Percentiles rank a stretch among this genome's conserved stretches.
Evolutionary conservation across 1,139 yeast species (phyloP).

Genomic region (Blastobotrys arbuscula): DNA sequence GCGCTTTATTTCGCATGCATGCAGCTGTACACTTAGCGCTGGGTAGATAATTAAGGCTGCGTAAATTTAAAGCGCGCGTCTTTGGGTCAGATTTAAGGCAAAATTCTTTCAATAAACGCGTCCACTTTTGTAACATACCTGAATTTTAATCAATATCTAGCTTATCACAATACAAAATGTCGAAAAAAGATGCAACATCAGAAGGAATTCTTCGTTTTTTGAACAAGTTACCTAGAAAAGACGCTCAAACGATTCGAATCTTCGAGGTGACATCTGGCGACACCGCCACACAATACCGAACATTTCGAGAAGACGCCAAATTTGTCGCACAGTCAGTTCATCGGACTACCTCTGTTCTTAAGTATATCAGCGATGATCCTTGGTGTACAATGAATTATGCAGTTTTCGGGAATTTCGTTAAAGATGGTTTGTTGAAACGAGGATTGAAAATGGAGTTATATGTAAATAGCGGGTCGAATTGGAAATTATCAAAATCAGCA

Average conservation of each 20-base stretch:
- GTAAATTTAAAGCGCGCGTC: too few relatives aligned
- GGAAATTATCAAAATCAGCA: slow-evolving; percentile 59
- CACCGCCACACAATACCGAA: slow-evolving; percentile 11
- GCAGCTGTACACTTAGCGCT: too few relatives aligned
- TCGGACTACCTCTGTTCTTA: slow-evolving; percentile 75
- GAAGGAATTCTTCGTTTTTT: slow-evolving; percentile 7
- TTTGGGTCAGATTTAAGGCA: too few relatives aligned
- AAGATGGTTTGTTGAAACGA: slow-evolving; percentile 59
- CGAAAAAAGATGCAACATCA: slow-evolving; percentile 5
- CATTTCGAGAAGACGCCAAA: slow-evolving; percentile 51
- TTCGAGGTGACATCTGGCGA: slow-evolving; percentile 61
- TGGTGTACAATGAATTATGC: slow-evolving; percentile 76
- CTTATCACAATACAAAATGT: slow-evolving; percentile 1
- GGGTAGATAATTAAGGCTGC: too few relatives aligned
- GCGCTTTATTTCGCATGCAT: too few relatives aligned
- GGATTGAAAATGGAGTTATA: slow-evolving; percentile 79
- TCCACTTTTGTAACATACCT: too few relatives aligned
- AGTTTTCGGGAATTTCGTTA: slow-evolving; percentile 61
- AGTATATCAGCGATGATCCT: slow-evolving; percentile 44
- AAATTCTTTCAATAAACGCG: too few relatives aligned
- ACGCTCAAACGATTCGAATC: slow-evolving; percentile 45
- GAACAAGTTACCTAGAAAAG: slow-evolving; percentile 34
- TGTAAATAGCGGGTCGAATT: slow-evolving; percentile 36
- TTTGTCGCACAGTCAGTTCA: slow-evolving; percentile 78
- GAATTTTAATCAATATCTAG: too few relatives aligned